Conservation (phyloP, 1,139 yeast species). For the Yamadazyma triangularis region DNA sequence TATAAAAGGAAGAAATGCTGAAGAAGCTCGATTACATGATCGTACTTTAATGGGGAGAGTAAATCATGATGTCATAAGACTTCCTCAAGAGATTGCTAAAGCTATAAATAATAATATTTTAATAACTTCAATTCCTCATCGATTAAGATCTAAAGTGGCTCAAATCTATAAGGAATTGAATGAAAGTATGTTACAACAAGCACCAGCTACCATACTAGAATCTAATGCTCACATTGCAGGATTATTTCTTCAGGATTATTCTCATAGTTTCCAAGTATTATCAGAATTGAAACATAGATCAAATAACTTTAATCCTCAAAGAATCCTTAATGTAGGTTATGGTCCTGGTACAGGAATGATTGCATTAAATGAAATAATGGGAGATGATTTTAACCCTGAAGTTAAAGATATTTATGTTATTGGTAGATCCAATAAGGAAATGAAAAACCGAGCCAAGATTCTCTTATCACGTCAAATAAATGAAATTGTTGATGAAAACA, state of each 20-base stretch:
- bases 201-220: conserved; percentile 53
- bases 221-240: conserved; percentile 83
- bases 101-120: conserved; percentile 59
- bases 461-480: conserved; percentile 65
- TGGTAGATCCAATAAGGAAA: conserved; percentile 57
- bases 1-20: conserved; percentile 41
- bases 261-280: conserved; percentile 63
- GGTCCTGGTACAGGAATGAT: conserved; percentile 95
- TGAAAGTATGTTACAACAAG: conserved; percentile 48
- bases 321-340: conserved; percentile 74
- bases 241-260: conserved; percentile 80
- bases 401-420: conserved; percentile 69
- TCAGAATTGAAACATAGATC: conserved; percentile 57
- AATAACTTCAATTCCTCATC: conserved; percentile 49
- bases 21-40: conserved; percentile 52
- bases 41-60: conserved; percentile 45
- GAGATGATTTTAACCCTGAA: conserved; percentile 54
- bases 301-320: conserved; percentile 54
- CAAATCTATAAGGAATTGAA: conserved; percentile 45
- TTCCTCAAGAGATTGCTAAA: conserved; percentile 52
- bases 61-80: conserved; percentile 37
- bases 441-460: conserved; percentile 78
- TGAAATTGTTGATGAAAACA: conserved; percentile 35
- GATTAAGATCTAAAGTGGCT: conserved; percentile 53
- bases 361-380: conserved; percentile 81